Percentiles rank a stretch among this genome's conserved stretches.
Conservation (phyloP, 441 rosid species). For the Jatropha podagrica region DNA sequence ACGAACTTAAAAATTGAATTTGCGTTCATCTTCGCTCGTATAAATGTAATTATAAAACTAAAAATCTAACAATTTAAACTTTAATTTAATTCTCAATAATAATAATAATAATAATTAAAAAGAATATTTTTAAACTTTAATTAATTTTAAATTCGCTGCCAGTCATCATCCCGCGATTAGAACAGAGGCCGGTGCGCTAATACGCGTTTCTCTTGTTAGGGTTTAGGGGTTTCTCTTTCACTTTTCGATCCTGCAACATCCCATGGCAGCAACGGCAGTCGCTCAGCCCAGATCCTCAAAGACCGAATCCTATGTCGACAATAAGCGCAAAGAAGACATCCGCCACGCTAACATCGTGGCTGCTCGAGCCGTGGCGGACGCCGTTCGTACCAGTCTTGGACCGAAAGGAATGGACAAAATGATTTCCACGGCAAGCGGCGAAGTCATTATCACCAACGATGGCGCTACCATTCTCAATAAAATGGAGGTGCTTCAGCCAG, state of each 20-base stretch:
- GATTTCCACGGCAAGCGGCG: constrained; percentile 82
- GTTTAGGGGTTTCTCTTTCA: constrained; percentile 1
- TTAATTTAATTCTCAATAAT: too few relatives aligned
- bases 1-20: too few relatives aligned
- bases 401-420: constrained; percentile 98
- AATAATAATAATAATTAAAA: too few relatives aligned
- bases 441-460: constrained; percentile 93
- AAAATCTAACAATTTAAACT: too few relatives aligned
- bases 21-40: too few relatives aligned
- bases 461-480: constrained; percentile 95
- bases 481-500: constrained; percentile 94
- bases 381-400: constrained; percentile 87
- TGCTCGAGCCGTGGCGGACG: constrained; percentile 74
- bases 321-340: constrained; percentile 85
- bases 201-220: background rate
- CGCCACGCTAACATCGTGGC: constrained; percentile 78
- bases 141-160: too few relatives aligned
- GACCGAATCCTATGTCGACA: constrained; percentile 85
- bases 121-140: too few relatives aligned
- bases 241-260: background rate
- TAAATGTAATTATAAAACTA: too few relatives aligned
- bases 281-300: constrained; percentile 53
- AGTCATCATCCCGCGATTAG: too few relatives aligned
- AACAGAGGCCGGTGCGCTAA: too few relatives aligned
- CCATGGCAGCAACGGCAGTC: constrained; percentile 57